phyloP scores from a whole-genome alignment of 352 stramenopile species.

The Globisporangium nagaii region DNA sequence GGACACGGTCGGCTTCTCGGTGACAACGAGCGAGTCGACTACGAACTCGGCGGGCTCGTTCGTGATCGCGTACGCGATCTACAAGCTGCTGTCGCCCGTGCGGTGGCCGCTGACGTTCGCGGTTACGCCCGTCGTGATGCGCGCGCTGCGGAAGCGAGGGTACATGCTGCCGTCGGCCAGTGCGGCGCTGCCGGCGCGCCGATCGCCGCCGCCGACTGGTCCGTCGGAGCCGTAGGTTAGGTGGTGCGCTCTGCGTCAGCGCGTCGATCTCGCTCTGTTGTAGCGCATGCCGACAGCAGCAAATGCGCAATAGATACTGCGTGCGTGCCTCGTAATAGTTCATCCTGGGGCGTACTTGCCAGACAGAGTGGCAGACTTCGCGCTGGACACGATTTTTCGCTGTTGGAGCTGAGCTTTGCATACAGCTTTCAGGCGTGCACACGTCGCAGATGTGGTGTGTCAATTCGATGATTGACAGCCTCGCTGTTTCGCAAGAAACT shows the following conservation, averaged over 20 bases:
- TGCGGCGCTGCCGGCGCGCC: constrained; percentile 2
- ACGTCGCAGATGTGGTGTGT: too few species aligned
- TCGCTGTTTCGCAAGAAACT: too few species aligned
- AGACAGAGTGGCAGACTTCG: too few species aligned
- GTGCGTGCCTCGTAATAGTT: too few species aligned
- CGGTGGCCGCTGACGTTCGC: constrained; percentile 80
- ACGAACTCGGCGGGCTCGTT: constrained; percentile 65
- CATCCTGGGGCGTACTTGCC: too few species aligned
- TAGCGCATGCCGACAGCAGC: too few species aligned
- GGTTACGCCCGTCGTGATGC: constrained; percentile 71
- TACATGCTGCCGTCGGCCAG: constrained; percentile 52
- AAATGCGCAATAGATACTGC: too few species aligned
- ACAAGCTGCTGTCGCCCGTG: constrained; percentile 71
- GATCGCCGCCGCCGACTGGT: constrained; percentile 1
- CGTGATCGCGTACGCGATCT: constrained; percentile 80
- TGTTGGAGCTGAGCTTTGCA: too few species aligned
- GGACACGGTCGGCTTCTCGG: constrained; percentile 34
- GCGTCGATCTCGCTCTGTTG: too few species aligned
- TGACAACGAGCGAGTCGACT: constrained; percentile 30
- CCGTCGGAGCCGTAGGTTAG: background rate
- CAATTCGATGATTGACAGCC: too few species aligned
- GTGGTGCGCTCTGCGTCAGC: background rate
- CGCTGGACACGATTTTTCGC: too few species aligned
- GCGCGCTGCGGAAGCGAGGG: constrained; percentile 55
- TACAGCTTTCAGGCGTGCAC: background rate